Evolutionary conservation across 2,329 filamentous ascomycete species (phyloP), one percentile per base, ranked within the genome.

Genomic region (Arthrobotrys musiformis): DNA sequence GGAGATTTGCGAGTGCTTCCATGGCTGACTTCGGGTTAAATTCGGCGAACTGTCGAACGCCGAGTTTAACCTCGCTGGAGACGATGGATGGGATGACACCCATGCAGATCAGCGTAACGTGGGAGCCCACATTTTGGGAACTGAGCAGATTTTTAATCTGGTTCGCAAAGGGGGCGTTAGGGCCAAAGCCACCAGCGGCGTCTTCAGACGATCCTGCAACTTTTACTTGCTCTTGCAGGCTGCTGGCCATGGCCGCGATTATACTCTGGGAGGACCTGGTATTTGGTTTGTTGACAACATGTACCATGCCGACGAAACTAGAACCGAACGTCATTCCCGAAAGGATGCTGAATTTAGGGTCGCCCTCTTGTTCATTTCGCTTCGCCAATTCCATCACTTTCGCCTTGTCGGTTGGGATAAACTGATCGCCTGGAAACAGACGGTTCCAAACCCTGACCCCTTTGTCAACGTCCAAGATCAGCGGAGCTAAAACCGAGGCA

Each of bases 271-370:
- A 54, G 19, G 61, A 62, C 17, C 30, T 44, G 6, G 44, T 70
- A 5, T 70, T 33, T 33, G 60, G 64, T n/a, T 35, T 69, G 48
- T 73, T 74, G 22, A 70, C 48, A 30, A 79, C 40, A 46, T 79
- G 74, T 30, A 79, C 78, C 74, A 78, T 78, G 40, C 78, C 78
- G 7, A 79, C 74, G 40, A 79, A 79, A 54, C 68, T 75, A n/a
- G 78, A 79, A 8, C 77, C 78, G 40, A 75, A 79, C 4, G 78
- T 78, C 44, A 70, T 66, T 30, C 74, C 78, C n/a, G 78, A 79
- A 50, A 79, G 60, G 33, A 79, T 79, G 48, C 50, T 63, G 56
- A 75, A 79, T 50, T 54, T 63, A 17, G 69, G 22, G 11, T n/a
- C 40, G 17, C 13, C 13, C 5, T 35, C 37, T 42, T 13, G 9